phyloP scores from a whole-genome alignment of 2,329 filamentous ascomycete species.

The Colletotrichum gloeosporioides region DNA sequence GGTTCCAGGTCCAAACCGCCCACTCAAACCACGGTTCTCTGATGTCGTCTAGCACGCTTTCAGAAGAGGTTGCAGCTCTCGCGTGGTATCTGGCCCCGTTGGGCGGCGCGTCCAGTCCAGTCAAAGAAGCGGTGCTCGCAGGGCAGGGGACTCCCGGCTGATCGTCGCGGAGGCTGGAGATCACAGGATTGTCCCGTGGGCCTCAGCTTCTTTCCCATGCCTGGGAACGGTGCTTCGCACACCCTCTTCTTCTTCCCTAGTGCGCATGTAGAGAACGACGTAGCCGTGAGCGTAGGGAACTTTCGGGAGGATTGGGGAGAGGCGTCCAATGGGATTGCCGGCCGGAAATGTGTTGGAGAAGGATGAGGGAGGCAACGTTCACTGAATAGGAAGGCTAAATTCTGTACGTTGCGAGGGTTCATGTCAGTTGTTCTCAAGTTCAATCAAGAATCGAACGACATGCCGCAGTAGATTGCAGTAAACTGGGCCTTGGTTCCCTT shows the following conservation, averaged over 20 bases:
- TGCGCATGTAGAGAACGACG: background rate
- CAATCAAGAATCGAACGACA: background rate
- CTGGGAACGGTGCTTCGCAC: background rate
- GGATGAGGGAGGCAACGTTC: background rate
- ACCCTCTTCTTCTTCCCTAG: background rate
- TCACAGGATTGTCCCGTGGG: slow-evolving; percentile 25
- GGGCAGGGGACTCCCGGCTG: slow-evolving; percentile 21
- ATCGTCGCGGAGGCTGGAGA: slow-evolving; percentile 26
- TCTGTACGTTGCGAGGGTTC: background rate
- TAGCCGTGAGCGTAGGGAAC: background rate
- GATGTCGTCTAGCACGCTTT: background rate
- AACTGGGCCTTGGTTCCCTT: background rate
- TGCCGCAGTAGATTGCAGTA: background rate
- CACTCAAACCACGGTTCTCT: slow-evolving; percentile 5
- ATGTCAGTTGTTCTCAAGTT: background rate
- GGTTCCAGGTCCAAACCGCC: background rate
- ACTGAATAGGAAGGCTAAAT: background rate
- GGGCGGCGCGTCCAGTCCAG: background rate
- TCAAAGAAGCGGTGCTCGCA: background rate
- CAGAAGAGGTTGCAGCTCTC: slow-evolving; percentile 5
- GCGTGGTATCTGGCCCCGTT: slow-evolving; percentile 16
- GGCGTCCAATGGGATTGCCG: slow-evolving; percentile 16
- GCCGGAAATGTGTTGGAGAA: background rate
- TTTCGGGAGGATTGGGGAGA: slow-evolving; percentile 15
- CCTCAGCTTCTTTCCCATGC: slow-evolving; percentile 2